Evolutionary conservation across 2,329 filamentous ascomycete species (phyloP), one percentile per base, ranked within the genome.

Genomic region (Colletotrichum sp.): DNA sequence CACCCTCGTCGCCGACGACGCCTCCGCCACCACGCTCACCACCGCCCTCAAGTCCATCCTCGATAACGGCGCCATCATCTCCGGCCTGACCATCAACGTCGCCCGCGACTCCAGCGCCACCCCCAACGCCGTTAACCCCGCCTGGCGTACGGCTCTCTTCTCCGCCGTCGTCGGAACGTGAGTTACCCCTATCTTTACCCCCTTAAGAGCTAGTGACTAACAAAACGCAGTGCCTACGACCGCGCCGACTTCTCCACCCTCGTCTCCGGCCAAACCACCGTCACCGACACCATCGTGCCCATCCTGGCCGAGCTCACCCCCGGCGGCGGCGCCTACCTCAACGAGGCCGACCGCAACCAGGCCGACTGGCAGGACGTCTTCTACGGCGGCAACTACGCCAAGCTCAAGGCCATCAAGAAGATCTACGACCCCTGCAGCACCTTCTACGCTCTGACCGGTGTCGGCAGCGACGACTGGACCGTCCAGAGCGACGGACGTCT

Each of bases 391-490:
- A 88, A 89, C 64, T 90, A 89, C 75, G 78, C 77, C 6, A 79
- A 77, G 55, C 78, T 90, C 58, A 74, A 84, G 26, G 38, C 68
- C 5, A 83, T 91, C 21, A 92, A 92, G 84, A 79, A 84, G 65
- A 84, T 81, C 56, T 88, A 85, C 79, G 90, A 90, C 80, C 83
- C 86, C 1, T 76, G 82, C 26, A 81, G 81, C 4, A 70, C 91
- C 16, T 90, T 89, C 59, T 88, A 90, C 71, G 87, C 87, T n/a
- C 82, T 81, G 4, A 84, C 83, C 4, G 87, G 82, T 13, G 89
- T 91, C 26, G 90, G 89, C 0, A 89, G 87, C 74, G 88, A 90
- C 67, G 82, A 80, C 7, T 91, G 89, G 89, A 79, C 81, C 24
- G 85, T 86, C 13, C 58, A 38, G 24, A 28, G 71, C 59, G 55